A percentile compares a stretch with the other conserved stretches of the same genome.
These are phyloP conservation scores for Tolypocladium pustulatum DNA, from an alignment of 2,329 filamentous ascomycete species.

Conservation along the genomic window DNA sequence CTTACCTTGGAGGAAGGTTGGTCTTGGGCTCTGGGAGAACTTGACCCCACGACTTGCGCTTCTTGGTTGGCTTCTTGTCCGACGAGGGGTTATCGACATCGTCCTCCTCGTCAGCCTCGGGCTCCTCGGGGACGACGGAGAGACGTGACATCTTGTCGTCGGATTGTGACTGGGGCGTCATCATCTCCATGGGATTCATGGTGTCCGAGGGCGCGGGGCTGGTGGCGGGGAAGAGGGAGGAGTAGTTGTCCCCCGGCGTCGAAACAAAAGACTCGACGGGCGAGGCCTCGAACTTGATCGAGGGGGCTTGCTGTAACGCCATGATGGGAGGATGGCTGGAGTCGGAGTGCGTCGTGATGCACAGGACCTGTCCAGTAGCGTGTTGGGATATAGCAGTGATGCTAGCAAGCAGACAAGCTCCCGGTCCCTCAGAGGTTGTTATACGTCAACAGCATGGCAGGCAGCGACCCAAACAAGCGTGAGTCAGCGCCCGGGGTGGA, in stretches of 20 bases:
- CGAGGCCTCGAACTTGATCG: constrained; percentile 43
- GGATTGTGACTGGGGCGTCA: constrained; percentile 33
- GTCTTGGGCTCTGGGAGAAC: constrained; percentile 95
- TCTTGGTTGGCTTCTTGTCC: constrained; percentile 73
- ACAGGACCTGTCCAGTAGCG: neutral
- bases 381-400: neutral
- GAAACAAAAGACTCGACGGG: constrained; percentile 45
- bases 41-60: constrained; percentile 98
- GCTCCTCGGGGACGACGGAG: constrained; percentile 14
- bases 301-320: constrained; percentile 29
- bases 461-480: constrained; percentile 8
- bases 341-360: constrained; percentile 8
- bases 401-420: constrained; percentile 2
- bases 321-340: constrained; percentile 14
- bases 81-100: constrained; percentile 6
- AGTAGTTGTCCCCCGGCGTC: constrained; percentile 35
- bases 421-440: constrained; percentile 7
- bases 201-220: constrained; percentile 19
- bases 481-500: constrained; percentile 9
- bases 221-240: constrained; percentile 34
- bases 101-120: constrained; percentile 7
- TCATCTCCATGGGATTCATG: constrained; percentile 36
- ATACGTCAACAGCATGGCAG: constrained; percentile 11
- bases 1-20: constrained; percentile 79
- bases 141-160: constrained; percentile 17